Evolutionary conservation across 164 flowering plant genomes (phyloP), one percentile per base, ranked within the genome.

Genomic region (Aristolochia contorta): DNA sequence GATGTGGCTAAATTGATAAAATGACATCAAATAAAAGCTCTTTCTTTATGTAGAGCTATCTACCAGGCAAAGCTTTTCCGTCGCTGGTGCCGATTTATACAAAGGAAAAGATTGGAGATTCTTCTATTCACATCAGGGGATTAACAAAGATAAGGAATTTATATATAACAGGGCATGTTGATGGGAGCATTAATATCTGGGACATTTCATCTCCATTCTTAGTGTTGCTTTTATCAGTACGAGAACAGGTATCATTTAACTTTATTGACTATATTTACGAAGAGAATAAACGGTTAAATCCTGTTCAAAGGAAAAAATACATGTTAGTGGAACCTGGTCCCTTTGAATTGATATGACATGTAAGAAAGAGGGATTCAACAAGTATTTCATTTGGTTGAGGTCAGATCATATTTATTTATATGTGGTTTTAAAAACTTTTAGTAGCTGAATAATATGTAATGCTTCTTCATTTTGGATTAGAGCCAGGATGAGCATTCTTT

Each of bases 101-200:
- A 55, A 80, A 75, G 61, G 63, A 56, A 43, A 89, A 79, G 59
- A 85, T 82, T 62, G 82, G 80, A 68, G 62, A 63, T 53, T 58
- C 59, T 50, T 68, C 77, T 16, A 50, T 65, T 47, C 72, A 57
- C 46, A 80, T 79, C 54, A 66, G 65, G 66, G 84, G 92, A 23
- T 82, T 89, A 62, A 41, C 84, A 24, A 82, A 75, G 72, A 71
- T 80, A 16, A 80, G 75, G 67, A 79, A 83, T 65, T 68, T 92
- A 66, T 87, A 76, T 65, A 79, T 89, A 62, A 87, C 93, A 41
- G 98, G 98, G 56, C 98, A 92, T 63, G 70, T 75, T 62, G 76
- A 87, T 65, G 98, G 98, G 67, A 69, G 80, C 37, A 80, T 89
- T 56, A 83, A 80, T 54, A 78, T 92, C 63, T 92, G 98, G 96